Evolutionary conservation across 495 filamentous ascomycete genomes (phyloP), one percentile per base, ranked within the genome.

Genomic region (Trichoderma reesei): DNA sequence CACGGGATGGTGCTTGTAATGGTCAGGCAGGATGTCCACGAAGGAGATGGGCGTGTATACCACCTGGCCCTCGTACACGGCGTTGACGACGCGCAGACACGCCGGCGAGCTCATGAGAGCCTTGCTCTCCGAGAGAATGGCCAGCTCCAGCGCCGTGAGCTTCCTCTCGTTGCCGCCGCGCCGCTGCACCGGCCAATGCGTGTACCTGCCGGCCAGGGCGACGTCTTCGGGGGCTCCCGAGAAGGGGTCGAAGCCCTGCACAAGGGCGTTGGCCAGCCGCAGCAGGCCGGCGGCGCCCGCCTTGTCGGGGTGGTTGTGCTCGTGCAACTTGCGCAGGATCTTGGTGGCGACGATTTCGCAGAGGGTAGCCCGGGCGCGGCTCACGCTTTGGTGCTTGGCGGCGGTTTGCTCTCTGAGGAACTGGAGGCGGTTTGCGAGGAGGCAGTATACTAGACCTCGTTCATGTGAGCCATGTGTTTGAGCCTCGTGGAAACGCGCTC

Each of bases 231-330:
- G 85, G 13, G 83, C 83, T 51, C 82, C 81, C 62, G 84, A 67
- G 62, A 86, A 86, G 4, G 85, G 85, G 63, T 87, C 84, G 65
- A 87, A 87, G 20, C 82, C 81, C 6, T 82, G 80, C 8, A 88
- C 83, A 3, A 88, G 75, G 18, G 86, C 81, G 41, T 86, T 83
- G 41, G 84, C 79, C 5, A 88, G 73, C 0, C 82, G 68, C 0
- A 87, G 71, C 2, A 88, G 72, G 5, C 85, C 85, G n/a, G 77
- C 67, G 3, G 75, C 78, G 20, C 81, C 84, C 20, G 51, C 20
- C 11, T 34, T 56, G 8, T 56, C 51, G 31, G 51, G 51, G 38
- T 79, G 71, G 64, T 81, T 74, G 42, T 86, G 81, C 71, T 87
- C 85, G 68, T 87, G 77, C 65, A 81, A 85, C 16, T 81, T 79